Percentiles rank a stretch among this genome's conserved stretches.
Conservation (phyloP, 495 filamentous ascomycete species). For the Podospora pseudoanserina region DNA sequence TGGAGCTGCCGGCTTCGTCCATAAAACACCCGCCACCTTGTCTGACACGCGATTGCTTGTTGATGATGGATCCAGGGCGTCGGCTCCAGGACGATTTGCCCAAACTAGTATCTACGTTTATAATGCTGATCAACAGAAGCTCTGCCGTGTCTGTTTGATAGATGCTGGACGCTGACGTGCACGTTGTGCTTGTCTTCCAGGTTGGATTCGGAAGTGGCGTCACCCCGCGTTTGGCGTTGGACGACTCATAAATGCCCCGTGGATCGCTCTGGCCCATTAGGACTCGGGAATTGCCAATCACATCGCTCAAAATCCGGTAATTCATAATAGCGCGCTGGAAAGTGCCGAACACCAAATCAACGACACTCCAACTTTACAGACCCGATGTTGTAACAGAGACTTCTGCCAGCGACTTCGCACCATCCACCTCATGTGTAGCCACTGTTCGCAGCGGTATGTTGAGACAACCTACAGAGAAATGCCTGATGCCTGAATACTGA, state of each 20-base stretch:
- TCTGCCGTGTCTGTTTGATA: not conserved
- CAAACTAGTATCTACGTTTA: not conserved
- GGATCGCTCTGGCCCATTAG: not conserved
- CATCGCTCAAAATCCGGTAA: not conserved
- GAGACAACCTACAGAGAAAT: no score
- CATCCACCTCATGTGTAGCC: no score
- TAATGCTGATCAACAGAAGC: not conserved
- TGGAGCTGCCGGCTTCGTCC: conserved; percentile 41
- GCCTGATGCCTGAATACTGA: no score
- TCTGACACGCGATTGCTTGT: conserved; percentile 4
- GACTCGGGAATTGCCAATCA: not conserved
- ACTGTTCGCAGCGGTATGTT: no score
- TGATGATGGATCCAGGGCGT: not conserved
- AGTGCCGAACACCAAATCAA: not conserved
- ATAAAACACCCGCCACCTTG: conserved; percentile 50
- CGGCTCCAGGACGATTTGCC: not conserved
- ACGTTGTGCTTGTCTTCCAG: not conserved
- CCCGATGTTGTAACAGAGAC: no score
- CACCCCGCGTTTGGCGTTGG: not conserved
- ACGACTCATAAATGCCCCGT: not conserved
- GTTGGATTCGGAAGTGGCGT: not conserved
- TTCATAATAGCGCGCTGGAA: not conserved
- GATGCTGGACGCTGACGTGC: not conserved
- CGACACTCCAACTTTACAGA: not conserved
- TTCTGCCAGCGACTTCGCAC: no score